phyloP scores from a whole-genome alignment of 192 early-diverging fungal species.

The Coemansia sp. region DNA sequence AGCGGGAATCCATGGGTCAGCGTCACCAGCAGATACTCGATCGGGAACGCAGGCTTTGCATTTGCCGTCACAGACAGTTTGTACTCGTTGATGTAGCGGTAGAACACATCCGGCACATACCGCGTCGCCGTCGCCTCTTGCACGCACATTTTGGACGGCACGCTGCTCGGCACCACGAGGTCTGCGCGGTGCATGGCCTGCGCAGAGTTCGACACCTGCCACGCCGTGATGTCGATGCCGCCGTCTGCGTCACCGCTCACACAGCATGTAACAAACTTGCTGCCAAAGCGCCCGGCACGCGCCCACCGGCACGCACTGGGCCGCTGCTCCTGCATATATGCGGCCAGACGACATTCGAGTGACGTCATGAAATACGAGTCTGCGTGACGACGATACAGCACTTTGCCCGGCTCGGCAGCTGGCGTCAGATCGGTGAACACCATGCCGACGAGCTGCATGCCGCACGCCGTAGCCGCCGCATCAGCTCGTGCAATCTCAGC shows the following conservation, averaged over 20 bases:
- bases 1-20: no score
- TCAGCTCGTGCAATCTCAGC: constrained; percentile 50
- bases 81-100: constrained; percentile 96
- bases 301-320: constrained; percentile 72
- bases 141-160: constrained; percentile 84
- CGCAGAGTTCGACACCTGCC: constrained; percentile 89
- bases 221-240: constrained; percentile 79
- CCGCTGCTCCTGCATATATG: constrained; percentile 75
- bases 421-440: constrained; percentile 95
- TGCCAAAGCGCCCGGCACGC: constrained; percentile 75
- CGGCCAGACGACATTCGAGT: constrained; percentile 82
- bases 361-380: constrained; percentile 93
- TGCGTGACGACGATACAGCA: constrained; percentile 83
- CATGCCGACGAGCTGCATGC: constrained; percentile 77
- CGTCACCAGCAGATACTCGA: constrained; percentile 94
- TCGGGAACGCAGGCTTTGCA: constrained; percentile 94
- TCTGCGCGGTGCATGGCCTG: constrained; percentile 88
- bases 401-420: constrained; percentile 71
- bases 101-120: constrained; percentile 97
- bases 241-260: constrained; percentile 87
- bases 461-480: constrained; percentile 63
- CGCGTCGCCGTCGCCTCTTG: constrained; percentile 66
- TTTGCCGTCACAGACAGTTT: constrained; percentile 77
- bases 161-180: constrained; percentile 85
- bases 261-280: constrained; percentile 92